Evolutionary conservation across 2,329 filamentous ascomycete genomes (phyloP), one percentile per base, ranked within the genome.

Genomic region (Bipolaris zeicola): DNA sequence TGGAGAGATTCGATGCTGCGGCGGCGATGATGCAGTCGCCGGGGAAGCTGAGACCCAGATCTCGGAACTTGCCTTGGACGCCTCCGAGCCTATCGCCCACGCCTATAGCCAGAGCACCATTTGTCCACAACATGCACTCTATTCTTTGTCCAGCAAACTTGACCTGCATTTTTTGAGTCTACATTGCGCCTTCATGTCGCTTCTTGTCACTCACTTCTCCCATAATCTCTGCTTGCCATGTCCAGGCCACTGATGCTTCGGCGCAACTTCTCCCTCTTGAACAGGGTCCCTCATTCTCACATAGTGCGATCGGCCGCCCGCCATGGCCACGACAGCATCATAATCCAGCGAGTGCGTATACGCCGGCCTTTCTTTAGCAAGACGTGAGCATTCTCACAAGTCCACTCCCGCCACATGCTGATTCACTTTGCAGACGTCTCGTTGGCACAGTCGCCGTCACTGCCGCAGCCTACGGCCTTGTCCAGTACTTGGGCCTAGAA

Each of bases 331-430:
- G 65, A 70, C 20, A 64, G 55, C 7, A 62, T 75, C 43, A 66
- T 58, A 8, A 67, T 76, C 44, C 73, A 79, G 57, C 67, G 71
- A 18, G 79, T 82, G 38, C 77, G 75, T 60, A 75, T 82, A 64
- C 65, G 61, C 42, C 68, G 62, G 43, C 77, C 72, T 18, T 67
- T 76, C 34, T 70, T 78, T 46, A 74, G 70, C 14, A 66, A 65
- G 55, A 70, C 67, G 74, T 75, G 48, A 56, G 71, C 66, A 52
- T 46, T 50, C 53, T 34, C 45, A 47, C 37, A 58, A 38, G 11
- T 33, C 22, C n/a, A 24, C 28, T 50, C 20, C n/a, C 18, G 20
- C 18, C 45, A 33, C n/a, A 42, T 47, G 48, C 62, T 59, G 42
- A 63, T 52, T 59, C 26, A 49, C 14, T 22, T 11, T 28, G 8